Percentiles rank a stretch among this genome's conserved stretches.
These are phyloP conservation scores for Leishmania martiniquensis DNA, from an alignment of 208 protist species.

Conservation along the genomic window DNA sequence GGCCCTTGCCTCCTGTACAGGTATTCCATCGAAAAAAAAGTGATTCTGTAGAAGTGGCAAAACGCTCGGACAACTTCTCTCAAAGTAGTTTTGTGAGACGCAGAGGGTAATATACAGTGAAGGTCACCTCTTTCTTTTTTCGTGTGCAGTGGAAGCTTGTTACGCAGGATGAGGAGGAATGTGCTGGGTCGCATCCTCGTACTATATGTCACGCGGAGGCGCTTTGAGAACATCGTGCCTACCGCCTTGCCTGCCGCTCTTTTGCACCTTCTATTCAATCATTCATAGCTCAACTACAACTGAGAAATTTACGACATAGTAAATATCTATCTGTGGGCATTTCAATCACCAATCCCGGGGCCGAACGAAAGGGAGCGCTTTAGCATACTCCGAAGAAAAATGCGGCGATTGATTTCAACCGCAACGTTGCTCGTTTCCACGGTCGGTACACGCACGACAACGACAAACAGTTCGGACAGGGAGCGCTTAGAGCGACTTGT, in stretches of 20 bases:
- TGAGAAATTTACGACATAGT: neutral
- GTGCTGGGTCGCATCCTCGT: too few species aligned
- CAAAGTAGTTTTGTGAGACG: neutral
- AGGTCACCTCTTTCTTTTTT: neutral
- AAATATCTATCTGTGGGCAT: neutral
- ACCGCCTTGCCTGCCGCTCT: neutral
- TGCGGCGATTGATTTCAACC: conserved; percentile 7
- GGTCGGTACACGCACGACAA: neutral
- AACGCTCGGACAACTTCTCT: neutral
- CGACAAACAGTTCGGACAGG: conserved; percentile 7
- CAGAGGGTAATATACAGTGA: neutral
- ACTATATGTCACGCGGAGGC: neutral
- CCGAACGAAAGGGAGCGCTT: neutral
- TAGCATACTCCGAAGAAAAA: neutral
- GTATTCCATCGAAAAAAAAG: neutral
- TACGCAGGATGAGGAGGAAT: neutral
- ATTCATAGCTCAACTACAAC: neutral
- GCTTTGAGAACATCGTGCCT: neutral
- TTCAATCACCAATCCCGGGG: neutral
- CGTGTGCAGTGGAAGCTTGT: neutral
- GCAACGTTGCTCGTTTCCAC: neutral
- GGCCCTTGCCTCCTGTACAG: neutral
- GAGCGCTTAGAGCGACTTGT: conserved; percentile 20
- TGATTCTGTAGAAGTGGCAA: neutral
- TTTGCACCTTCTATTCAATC: neutral